Base-by-base conservation (phyloP, 345 rosid genomes). In the Linum trigynum region DNA sequence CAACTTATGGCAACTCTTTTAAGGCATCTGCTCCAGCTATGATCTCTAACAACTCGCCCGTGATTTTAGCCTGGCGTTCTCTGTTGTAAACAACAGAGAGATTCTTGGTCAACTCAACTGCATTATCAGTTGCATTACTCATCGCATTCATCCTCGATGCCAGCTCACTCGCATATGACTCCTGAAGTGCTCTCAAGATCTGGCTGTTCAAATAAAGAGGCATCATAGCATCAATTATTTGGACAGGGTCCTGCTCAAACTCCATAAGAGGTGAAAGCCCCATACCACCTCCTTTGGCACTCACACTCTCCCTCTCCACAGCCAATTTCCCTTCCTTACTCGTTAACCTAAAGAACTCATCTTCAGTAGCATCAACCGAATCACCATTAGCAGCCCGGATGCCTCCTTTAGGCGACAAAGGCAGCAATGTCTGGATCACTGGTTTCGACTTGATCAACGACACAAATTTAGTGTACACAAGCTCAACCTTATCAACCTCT, bases 201-300 rank as follows among this genome's bases (percentile, higher is more conserved):
- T 87, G 98, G 71, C 95, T 84, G 65, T 89, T 89, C 72, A 89
- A 43, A 77, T 92, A 89, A 72, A 89, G 79, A 58, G 96, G 98
- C 87, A 89, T 78, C 96, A 89, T 82, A 8, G 96, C 95, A 73
- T 92, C 96, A 55, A 92, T 88, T 76, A 89, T 92, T 81, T 89
- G 96, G 74, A 75, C 85, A 2, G 95, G 96, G 62, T 89, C 95
- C 76, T 89, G 96, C 78, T 89, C 98, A 67, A 92, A 89, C 78
- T 78, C 78, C 92, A 82, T 68, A 69, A 92, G 83, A 0, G 98
- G 91, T 1, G 82, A 77, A 32, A 83, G 59, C 55, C 66, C 76
- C 14, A 23, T 23, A 23, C 32, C 32, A 2, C 66, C 78, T 15
- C 64, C 69, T 48, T 67, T 72, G 23, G 61, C 61, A 57, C 64